These are phyloP conservation scores for Penicillium ucsense DNA, from an alignment of 495 filamentous ascomycete species.

Conservation along the genomic window DNA sequence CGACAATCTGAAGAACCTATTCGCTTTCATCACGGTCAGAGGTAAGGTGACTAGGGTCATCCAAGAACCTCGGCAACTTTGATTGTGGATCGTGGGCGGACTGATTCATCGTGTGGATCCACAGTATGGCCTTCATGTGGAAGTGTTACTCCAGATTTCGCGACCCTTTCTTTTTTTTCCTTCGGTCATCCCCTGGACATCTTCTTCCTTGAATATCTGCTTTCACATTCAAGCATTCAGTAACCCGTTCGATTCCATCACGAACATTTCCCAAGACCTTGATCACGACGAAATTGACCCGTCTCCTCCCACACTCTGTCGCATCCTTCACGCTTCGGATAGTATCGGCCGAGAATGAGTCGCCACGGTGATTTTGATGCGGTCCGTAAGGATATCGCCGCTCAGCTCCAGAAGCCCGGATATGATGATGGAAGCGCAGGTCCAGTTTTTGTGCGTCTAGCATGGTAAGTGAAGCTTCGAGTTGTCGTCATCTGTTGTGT, in stretches of 20 bases:
- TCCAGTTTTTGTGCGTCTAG: conserved; percentile 51
- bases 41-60: too few species aligned
- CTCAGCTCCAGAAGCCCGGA: conserved; percentile 45
- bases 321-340: conserved; percentile 6
- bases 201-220: neutral
- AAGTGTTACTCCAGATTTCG: conserved; percentile 6
- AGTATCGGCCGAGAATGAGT: conserved; percentile 34
- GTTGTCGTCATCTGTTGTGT: neutral
- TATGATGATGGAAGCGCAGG: conserved; percentile 57
- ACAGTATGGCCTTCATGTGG: conserved; percentile 25
- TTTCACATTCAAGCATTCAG: too few species aligned
- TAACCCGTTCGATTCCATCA: too few species aligned
- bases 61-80: conserved; percentile 26
- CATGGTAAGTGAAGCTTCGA: conserved; percentile 35
- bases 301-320: neutral
- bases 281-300: neutral
- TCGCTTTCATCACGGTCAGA: too few species aligned
- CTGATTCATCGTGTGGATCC: conserved; percentile 28
- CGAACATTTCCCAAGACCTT: neutral
- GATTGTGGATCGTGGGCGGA: conserved; percentile 12
- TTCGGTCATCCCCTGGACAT: neutral
- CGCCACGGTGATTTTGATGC: conserved; percentile 37
- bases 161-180: conserved; percentile 10
- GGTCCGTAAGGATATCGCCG: conserved; percentile 44
- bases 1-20: neutral